Evolutionary conservation across 169 alveolate species (phyloP).

Genomic region (Plasmodium adleri): DNA sequence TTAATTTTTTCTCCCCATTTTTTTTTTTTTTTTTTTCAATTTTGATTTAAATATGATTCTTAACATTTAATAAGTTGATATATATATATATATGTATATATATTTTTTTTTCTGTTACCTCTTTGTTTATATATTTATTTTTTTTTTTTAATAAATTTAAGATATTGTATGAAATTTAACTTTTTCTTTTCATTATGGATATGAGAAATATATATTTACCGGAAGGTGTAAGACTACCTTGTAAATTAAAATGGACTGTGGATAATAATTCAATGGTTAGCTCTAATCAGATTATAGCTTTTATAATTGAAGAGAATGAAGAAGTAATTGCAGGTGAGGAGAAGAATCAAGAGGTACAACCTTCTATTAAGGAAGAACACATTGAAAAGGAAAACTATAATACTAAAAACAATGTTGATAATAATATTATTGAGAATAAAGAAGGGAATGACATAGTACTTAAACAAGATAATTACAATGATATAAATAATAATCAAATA

Average conservation of each 20-base stretch:
- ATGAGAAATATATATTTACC: constrained; percentile 52
- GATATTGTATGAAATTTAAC: background rate
- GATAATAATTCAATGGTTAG: constrained; percentile 61
- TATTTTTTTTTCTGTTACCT: too few relatives aligned
- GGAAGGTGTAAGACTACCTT: constrained; percentile 28
- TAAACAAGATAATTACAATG: background rate
- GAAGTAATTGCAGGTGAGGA: background rate
- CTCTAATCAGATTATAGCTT: constrained; percentile 65
- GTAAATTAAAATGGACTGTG: constrained; percentile 73
- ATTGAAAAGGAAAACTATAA: background rate
- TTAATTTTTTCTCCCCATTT: background rate
- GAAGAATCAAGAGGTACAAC: background rate
- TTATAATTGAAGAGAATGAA: constrained; percentile 30
- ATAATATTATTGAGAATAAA: background rate
- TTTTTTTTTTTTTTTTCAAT: too few relatives aligned
- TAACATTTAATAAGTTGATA: too few relatives aligned
- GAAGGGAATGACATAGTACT: too few relatives aligned
- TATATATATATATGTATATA: too few relatives aligned
- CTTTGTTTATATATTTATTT: background rate
- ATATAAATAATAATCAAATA: background rate
- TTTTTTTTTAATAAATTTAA: constrained; percentile 4
- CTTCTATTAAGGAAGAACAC: background rate
- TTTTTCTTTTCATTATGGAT: constrained; percentile 40
- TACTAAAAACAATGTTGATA: background rate
- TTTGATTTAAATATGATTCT: too few relatives aligned